These are phyloP conservation scores for Claviceps quebecensis DNA, from an alignment of 2,329 filamentous ascomycete species.

Conservation along the genomic window DNA sequence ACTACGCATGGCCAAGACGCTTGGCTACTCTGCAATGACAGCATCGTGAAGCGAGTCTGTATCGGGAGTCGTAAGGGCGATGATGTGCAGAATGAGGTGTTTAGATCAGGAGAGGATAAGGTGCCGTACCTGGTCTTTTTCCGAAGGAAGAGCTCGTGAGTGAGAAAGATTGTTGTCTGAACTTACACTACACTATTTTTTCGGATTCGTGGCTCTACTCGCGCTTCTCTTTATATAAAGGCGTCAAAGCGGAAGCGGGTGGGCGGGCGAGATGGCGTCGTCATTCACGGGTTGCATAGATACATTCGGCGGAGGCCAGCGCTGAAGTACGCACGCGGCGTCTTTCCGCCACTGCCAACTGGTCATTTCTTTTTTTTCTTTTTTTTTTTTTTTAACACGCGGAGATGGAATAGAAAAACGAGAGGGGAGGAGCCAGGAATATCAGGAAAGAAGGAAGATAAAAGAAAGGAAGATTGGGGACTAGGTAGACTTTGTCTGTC, in stretches of 20 bases:
- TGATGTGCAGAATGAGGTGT: slow-evolving; percentile 25
- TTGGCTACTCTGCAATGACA: slow-evolving; percentile 39
- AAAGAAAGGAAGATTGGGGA: not conserved
- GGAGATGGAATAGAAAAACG: not conserved
- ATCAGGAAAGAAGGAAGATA: not conserved
- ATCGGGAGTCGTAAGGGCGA: slow-evolving; percentile 22
- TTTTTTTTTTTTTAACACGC: no score
- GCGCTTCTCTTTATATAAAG: no score
- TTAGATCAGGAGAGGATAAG: slow-evolving; percentile 21
- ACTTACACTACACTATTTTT: not conserved
- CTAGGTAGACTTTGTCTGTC: not conserved
- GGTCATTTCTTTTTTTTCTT: no score
- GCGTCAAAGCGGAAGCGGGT: no score
- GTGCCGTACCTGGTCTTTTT: slow-evolving; percentile 36
- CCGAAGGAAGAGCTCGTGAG: slow-evolving; percentile 19
- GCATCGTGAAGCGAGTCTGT: slow-evolving; percentile 24
- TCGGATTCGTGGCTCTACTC: no score
- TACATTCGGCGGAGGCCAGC: no score
- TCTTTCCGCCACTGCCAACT: no score
- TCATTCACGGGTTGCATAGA: no score
- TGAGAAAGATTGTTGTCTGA: not conserved
- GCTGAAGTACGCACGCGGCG: no score
- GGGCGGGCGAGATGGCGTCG: no score
- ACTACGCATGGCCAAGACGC: slow-evolving; percentile 26
- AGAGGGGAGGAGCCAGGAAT: not conserved